Evolutionary conservation across 768 basidiomycete genomes (phyloP).

Genomic region (Kondoa malvinella): DNA sequence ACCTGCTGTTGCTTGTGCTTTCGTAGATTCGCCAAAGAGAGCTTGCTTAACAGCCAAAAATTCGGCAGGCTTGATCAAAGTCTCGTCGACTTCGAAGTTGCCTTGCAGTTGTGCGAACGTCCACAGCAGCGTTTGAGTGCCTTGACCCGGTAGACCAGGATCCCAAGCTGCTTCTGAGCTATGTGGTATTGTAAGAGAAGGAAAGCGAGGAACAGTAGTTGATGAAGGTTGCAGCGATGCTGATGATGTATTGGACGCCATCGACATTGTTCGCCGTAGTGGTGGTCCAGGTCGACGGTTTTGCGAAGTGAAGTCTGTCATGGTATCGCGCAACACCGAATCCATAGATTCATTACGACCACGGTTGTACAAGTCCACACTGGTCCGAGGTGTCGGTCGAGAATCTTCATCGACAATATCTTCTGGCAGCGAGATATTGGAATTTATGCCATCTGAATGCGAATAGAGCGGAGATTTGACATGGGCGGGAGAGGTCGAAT

Average conservation of each 20-base stretch:
- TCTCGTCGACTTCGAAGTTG: slow-evolving; percentile 40
- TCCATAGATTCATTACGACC: slow-evolving; percentile 27
- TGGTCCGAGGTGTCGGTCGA: neutral
- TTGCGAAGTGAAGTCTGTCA: slow-evolving; percentile 6
- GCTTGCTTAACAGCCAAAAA: slow-evolving; percentile 25
- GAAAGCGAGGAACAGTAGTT: neutral
- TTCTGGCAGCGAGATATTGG: neutral
- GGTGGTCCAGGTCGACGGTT: neutral
- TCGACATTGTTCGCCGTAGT: neutral
- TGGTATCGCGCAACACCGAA: slow-evolving; percentile 17
- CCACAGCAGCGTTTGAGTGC: slow-evolving; percentile 58
- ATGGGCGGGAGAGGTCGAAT: neutral
- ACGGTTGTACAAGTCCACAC: slow-evolving; percentile 18
- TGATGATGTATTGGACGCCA: neutral
- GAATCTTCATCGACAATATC: slow-evolving; percentile 10
- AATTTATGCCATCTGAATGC: neutral
- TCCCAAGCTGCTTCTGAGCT: neutral
- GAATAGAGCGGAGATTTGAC: neutral
- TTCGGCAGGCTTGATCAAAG: slow-evolving; percentile 27
- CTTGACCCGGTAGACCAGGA: slow-evolving; percentile 22
- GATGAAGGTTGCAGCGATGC: slow-evolving; percentile 4
- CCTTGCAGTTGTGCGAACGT: slow-evolving; percentile 69
- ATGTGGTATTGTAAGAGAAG: neutral
- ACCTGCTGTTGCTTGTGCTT: slow-evolving; percentile 18
- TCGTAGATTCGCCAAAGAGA: slow-evolving; percentile 14